These are phyloP conservation scores for Schizopora paradoxa DNA, from an alignment of 1,284 basidiomycete species.

Conservation along the genomic window DNA sequence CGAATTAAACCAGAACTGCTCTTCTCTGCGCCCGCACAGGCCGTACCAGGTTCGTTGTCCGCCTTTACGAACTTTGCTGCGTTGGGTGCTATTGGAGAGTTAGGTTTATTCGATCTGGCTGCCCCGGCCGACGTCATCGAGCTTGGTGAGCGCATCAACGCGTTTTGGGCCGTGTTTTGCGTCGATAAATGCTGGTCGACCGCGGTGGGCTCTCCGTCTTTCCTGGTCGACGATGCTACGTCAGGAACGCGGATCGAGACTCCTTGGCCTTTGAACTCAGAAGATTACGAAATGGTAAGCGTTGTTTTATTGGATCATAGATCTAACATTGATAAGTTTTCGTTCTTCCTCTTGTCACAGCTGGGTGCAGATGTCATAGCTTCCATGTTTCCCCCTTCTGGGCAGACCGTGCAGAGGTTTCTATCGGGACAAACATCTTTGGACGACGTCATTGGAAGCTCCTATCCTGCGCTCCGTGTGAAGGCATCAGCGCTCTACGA, in stretches of 20 bases:
- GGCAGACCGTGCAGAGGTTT: conserved; percentile 5
- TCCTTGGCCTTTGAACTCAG: conserved; percentile 60
- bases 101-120: conserved; percentile 11
- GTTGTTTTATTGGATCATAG: conserved; percentile 6
- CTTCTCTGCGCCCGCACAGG: background rate
- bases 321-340: background rate
- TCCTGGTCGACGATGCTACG: conserved; percentile 33
- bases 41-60: background rate
- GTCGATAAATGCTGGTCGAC: conserved; percentile 62
- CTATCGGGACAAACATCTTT: conserved; percentile 1
- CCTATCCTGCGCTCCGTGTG: conserved; percentile 4
- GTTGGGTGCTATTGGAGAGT: background rate
- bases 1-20: conserved; percentile 22
- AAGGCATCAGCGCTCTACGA: conserved; percentile 15
- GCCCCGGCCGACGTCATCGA: conserved; percentile 37
- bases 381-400: background rate
- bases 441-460: background rate
- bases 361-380: background rate
- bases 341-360: conserved; percentile 1
- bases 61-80: background rate
- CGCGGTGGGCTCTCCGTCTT: conserved; percentile 47
- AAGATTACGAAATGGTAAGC: conserved; percentile 51
- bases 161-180: conserved; percentile 69
- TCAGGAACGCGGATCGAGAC: conserved; percentile 45
- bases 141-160: conserved; percentile 57